Evolutionary conservation across 208 protist genomes (phyloP).

Genomic region (Wallacemonas sp.): DNA sequence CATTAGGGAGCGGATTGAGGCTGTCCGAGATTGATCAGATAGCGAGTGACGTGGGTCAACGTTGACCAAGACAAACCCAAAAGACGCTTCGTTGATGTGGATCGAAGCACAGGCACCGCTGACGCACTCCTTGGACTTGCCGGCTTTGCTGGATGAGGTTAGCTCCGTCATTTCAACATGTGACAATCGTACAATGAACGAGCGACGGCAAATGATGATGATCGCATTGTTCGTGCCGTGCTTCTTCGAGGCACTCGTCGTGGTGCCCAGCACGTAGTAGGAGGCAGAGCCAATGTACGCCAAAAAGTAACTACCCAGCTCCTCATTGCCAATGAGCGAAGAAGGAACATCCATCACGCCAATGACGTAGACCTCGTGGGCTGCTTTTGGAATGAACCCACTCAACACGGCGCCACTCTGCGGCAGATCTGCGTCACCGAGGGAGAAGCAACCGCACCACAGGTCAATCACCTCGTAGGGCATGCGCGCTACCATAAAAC

Average conservation of each 20-base stretch:
- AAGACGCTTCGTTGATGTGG: conserved; percentile 58
- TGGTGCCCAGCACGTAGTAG: conserved; percentile 60
- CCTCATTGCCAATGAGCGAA: conserved; percentile 43
- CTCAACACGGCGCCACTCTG: conserved; percentile 48
- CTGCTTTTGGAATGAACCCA: conserved; percentile 64
- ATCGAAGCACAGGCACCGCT: conserved; percentile 38
- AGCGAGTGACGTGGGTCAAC: conserved; percentile 21
- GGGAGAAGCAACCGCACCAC: conserved; percentile 80
- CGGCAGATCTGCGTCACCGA: conserved; percentile 47
- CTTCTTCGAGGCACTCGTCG: conserved; percentile 37
- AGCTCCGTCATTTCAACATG: conserved; percentile 63
- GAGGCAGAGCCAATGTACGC: conserved; percentile 40
- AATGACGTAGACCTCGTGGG: conserved; percentile 76
- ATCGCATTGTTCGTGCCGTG: conserved; percentile 47
- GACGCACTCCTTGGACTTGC: conserved; percentile 27
- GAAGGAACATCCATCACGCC: conserved; percentile 57
- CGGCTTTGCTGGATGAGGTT: conserved; percentile 15
- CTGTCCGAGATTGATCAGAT: conserved; percentile 30
- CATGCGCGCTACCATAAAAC: conserved; percentile 66
- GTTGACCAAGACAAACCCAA: conserved; percentile 60
- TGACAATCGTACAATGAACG: conserved; percentile 60
- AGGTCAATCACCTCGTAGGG: conserved; percentile 82
- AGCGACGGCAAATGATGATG: conserved; percentile 59
- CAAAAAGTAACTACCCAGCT: conserved; percentile 56
- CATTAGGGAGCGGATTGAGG: conserved; percentile 50